phyloP scores from a whole-genome alignment of 495 filamentous ascomycete species.

The Hyaloscypha variabilis region DNA sequence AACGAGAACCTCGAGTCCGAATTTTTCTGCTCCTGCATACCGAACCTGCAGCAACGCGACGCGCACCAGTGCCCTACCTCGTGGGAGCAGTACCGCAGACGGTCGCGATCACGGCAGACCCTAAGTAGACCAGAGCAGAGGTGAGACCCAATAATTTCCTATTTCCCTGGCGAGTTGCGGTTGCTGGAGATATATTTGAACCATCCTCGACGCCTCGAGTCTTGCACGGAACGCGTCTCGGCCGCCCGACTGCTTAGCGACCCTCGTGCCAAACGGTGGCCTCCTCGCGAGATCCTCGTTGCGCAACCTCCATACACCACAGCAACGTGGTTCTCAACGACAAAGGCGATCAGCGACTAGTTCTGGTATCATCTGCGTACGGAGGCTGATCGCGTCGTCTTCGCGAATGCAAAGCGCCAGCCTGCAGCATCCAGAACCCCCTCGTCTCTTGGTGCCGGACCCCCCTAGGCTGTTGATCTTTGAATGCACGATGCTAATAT shows the following conservation, averaged over 20 bases:
- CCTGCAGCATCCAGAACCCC: background rate
- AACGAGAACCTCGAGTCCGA: constrained; percentile 17
- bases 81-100: constrained; percentile 11
- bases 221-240: constrained; percentile 11
- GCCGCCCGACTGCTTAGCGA: constrained; percentile 14
- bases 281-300: constrained; percentile 4
- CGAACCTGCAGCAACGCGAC: constrained; percentile 14
- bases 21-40: background rate
- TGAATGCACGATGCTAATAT: constrained; percentile 23
- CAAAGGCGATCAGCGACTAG: constrained; percentile 3
- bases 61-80: background rate
- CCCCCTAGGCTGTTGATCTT: constrained; percentile 2
- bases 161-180: constrained; percentile 23
- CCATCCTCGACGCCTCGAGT: constrained; percentile 19
- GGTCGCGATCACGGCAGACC: constrained; percentile 1
- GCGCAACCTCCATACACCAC: constrained; percentile 14
- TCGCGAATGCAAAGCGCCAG: constrained; percentile 8
- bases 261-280: constrained; percentile 16
- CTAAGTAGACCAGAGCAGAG: constrained; percentile 6
- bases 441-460: constrained; percentile 2
- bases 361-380: background rate
- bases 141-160: constrained; percentile 24
- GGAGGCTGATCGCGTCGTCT: constrained; percentile 8
- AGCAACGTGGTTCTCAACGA: constrained; percentile 19
- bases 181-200: constrained; percentile 2